Evolutionary conservation across 2,329 filamentous ascomycete species (phyloP).

Genomic region (Anthostomella pinea): DNA sequence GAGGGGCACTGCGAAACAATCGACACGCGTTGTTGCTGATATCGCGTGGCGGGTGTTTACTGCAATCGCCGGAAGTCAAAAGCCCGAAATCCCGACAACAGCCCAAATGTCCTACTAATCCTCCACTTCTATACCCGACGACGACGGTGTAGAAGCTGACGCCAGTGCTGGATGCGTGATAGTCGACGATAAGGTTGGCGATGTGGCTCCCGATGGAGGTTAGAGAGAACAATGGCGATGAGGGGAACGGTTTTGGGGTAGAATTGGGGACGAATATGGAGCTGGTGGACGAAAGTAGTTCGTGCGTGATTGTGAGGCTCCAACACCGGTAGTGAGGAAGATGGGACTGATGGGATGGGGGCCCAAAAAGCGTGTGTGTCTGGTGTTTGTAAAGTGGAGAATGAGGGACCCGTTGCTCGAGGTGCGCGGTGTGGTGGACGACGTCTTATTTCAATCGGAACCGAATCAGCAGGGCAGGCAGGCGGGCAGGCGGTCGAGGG

Average conservation of each 20-base stretch:
- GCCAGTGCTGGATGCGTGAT: constrained; percentile 24
- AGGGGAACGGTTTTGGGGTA: constrained; percentile 35
- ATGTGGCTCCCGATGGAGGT: constrained; percentile 19
- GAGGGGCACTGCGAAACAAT: constrained; percentile 14
- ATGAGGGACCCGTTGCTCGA: constrained; percentile 31
- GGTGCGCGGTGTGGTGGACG: constrained; percentile 31
- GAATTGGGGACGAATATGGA: constrained; percentile 34
- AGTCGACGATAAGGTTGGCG: constrained; percentile 22
- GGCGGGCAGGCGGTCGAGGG: constrained; percentile 11
- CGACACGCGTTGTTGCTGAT: constrained; percentile 15
- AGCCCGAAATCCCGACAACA: constrained; percentile 19
- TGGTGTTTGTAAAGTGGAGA: constrained; percentile 37
- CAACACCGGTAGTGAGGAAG: constrained; percentile 29
- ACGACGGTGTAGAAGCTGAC: constrained; percentile 21
- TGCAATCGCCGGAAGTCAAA: constrained; percentile 16
- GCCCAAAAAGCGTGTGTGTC: constrained; percentile 19
- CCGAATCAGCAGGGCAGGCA: constrained; percentile 14
- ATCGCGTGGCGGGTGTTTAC: too few relatives aligned
- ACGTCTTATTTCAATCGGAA: constrained; percentile 32
- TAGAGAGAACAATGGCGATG: constrained; percentile 27
- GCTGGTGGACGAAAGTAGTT: constrained; percentile 33
- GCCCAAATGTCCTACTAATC: constrained; percentile 22
- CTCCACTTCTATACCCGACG: constrained; percentile 33
- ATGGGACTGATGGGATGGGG: constrained; percentile 34
- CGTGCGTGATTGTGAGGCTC: constrained; percentile 37